Evolutionary conservation across 164 flowering plant species (phyloP), one percentile per base, ranked within the genome.

Genomic region (Magnolia kwangsiensis): DNA sequence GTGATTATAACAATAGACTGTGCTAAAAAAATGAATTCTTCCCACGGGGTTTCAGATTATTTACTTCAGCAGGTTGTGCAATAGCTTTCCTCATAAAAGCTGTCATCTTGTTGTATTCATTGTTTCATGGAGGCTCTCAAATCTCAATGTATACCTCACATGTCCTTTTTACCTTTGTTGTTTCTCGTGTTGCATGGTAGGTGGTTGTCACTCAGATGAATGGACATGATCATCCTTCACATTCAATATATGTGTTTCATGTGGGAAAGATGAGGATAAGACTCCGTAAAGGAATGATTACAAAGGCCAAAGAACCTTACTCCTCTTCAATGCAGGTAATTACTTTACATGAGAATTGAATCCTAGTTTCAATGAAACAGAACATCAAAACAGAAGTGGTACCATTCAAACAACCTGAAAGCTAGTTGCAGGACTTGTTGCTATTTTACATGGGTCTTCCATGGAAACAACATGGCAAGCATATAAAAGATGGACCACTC

Each of bases 211-310:
- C 92, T 75, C 98, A 94, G 82, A 88, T 89, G 91, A 93, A 91
- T 78, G 98, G 94, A 16, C 83, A 71, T 19, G 90, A 90, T 74
- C 86, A 91, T 77, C 73, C 85, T 67, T 88, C 95, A 61, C 89
- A 94, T 78, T 85, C 93, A 68, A 85, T 93, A 79, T 96, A 96
- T 82, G 83, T 87, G 24, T 85, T 96, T 76, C 95, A 92, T 81
- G 87, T 96, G 45, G 98, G 99, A 59, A 94, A 89, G 87, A 93
- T 93, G 98, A 89, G 98, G 81, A 90, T 94, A 76, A 96, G 94
- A 82, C 95, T 96, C 70, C 83, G 92, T 63, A 93, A 90, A 82
- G 98, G 97, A 77, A 88, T 91, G 81, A 81, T 84, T 63, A 91
- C 95, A 63, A 81, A 89, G 68, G 98, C 93, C 23, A 96, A 90